Conservation (phyloP, 2,329 filamentous ascomycete genomes). For the Grosmannia clavigera region DNA sequence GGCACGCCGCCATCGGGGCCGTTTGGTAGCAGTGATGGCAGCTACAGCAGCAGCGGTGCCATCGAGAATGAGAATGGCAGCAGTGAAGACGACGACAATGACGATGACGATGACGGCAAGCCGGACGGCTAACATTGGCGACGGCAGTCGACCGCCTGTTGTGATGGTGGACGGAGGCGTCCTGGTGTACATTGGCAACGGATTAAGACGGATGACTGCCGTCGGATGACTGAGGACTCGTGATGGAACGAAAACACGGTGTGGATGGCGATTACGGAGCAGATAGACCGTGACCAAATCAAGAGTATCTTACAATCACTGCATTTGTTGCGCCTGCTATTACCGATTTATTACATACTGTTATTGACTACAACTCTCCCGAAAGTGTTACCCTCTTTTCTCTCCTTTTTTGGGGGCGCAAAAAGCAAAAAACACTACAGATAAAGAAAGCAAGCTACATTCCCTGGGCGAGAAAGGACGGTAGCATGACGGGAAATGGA, state of each 20-base stretch:
- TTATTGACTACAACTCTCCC: not conserved
- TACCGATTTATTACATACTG: not conserved
- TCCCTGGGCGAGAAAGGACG: not conserved
- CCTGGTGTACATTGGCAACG: slow-evolving; percentile 23
- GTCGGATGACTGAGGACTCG: slow-evolving; percentile 21
- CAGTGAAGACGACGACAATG: not conserved
- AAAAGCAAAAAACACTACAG: not conserved
- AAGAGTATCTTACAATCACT: too few relatives aligned
- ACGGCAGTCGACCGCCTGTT: slow-evolving; percentile 57
- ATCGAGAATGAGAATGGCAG: not conserved
- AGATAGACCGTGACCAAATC: not conserved
- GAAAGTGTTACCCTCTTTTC: not conserved
- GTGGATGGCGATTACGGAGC: not conserved
- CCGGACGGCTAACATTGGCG: slow-evolving; percentile 48
- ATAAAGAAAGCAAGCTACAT: not conserved
- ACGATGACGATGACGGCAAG: slow-evolving; percentile 49
- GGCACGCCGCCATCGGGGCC: not conserved
- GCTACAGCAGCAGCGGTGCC: not conserved
- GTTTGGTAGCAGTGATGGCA: not conserved
- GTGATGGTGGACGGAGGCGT: slow-evolving; percentile 28
- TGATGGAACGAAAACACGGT: not conserved
- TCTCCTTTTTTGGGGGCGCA: not conserved
- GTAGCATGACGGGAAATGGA: not conserved
- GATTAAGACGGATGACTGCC: slow-evolving; percentile 51
- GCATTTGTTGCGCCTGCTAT: not conserved